Evolutionary conservation across 371 early-diverging fungal genomes (phyloP), one percentile per base, ranked within the genome.

Genomic region (Rhizopus delemar): DNA sequence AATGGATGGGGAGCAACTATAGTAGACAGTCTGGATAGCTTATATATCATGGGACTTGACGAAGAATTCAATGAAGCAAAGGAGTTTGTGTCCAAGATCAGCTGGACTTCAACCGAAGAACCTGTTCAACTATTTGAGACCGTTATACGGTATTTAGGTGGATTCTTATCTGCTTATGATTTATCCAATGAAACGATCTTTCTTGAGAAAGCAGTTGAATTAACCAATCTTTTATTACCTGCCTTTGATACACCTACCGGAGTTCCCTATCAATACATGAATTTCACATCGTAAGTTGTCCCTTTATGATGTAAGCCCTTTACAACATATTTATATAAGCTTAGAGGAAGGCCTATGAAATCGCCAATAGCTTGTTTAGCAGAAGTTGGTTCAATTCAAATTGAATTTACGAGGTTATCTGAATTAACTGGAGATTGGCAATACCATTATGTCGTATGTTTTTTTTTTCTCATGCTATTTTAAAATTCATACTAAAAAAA

Each of bases 141-240:
- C 29, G 84, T 84, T 13, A 97, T 96, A 49, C 86, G 97, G 0
- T 85, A 92, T 41, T 76, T 97, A 12, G 97, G 96, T 12, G 94
- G 94, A 0, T 70, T 95, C 31, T 69, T 95, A 28, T 83, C 87
- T 16, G 91, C 93, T 2, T 89, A 92, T 65, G 84, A 93, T 51
- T 74, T 93, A 35, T 80, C 82, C 4, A 57, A 56, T 16, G 76
- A 83, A 32, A 36, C 48, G 2, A 28, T 80, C 7, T 78, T 80
- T 58, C 50, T 83, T 13, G 45, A 63, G 3, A 82, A 82, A 57
- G 81, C 86, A 1, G 72, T 69, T 0, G 76, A 85, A 16, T 56
- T 90, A 22, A 88, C 78, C 2, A 81, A 85, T 28, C 60, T 69
- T 11, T 52, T 89, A 32, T 35, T 86, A 35, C 78, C 80, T 9